These are phyloP conservation scores for Ophiostoma quercus DNA, from an alignment of 2,329 filamentous ascomycete species.

Conservation along the genomic window DNA sequence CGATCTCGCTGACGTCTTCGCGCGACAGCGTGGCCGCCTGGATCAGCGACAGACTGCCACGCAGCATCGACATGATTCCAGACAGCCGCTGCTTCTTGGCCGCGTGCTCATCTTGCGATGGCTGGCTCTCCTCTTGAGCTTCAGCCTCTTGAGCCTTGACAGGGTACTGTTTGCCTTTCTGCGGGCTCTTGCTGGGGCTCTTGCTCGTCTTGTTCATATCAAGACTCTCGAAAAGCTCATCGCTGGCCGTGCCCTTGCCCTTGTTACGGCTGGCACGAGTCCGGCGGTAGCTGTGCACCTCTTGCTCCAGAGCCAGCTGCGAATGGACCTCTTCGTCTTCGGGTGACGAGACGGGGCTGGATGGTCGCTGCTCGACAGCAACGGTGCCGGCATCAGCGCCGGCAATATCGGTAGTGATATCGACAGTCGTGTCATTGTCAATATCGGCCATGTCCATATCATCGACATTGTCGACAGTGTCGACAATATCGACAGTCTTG, in stretches of 20 bases:
- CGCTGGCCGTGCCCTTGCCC: conserved; percentile 22
- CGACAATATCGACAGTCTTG: not conserved
- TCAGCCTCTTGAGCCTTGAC: not conserved
- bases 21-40: conserved; percentile 55
- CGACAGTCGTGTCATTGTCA: conserved; percentile 10
- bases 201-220: not conserved
- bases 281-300: conserved; percentile 27
- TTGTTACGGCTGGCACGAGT: not conserved
- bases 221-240: not conserved
- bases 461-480: not conserved
- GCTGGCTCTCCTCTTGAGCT: not conserved
- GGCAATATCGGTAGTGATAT: not conserved
- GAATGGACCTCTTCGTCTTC: conserved; percentile 33
- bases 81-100: conserved; percentile 37
- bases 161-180: not conserved
- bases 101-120: not conserved
- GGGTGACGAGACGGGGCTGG: not conserved
- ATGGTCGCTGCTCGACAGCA: not conserved
- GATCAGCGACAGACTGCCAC: conserved; percentile 54
- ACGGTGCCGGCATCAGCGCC: not conserved
- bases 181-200: not conserved
- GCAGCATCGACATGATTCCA: conserved; percentile 51
- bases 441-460: not conserved
- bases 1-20: conserved; percentile 63
- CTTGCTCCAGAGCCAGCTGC: conserved; percentile 29